Conservation (phyloP, 2,329 filamentous ascomycete genomes). For the Diaporthe sp. region DNA sequence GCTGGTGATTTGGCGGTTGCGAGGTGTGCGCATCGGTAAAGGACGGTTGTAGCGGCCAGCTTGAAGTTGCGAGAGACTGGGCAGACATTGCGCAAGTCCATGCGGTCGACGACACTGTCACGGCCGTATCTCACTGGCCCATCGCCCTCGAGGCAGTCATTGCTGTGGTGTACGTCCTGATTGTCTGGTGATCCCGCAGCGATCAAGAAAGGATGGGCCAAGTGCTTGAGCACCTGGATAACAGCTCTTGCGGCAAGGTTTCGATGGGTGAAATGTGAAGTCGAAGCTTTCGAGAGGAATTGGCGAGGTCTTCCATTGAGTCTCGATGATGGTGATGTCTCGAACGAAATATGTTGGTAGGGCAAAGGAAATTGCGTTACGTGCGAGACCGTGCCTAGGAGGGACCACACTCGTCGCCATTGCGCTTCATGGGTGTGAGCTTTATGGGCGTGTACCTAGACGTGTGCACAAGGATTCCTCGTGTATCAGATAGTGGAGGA, state of each 20-base stretch:
- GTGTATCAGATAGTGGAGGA: background rate
- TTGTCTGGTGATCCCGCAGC: background rate
- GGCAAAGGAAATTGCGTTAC: background rate
- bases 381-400: background rate
- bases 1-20: background rate
- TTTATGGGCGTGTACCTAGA: no score
- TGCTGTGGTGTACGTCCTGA: background rate
- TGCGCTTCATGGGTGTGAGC: background rate
- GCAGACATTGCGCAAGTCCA: background rate
- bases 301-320: no score
- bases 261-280: background rate
- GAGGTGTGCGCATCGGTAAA: conserved; percentile 1
- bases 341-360: background rate
- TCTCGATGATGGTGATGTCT: background rate
- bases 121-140: no score
- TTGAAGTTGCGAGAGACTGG: background rate
- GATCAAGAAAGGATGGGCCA: background rate
- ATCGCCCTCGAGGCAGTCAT: no score
- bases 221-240: background rate
- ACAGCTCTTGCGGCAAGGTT: background rate
- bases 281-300: background rate
- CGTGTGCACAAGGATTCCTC: no score
- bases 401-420: background rate
- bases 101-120: no score
- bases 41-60: background rate